Base-by-base conservation (phyloP, 805 yeast genomes). In the Kodamaea hsintzibuensis region DNA sequence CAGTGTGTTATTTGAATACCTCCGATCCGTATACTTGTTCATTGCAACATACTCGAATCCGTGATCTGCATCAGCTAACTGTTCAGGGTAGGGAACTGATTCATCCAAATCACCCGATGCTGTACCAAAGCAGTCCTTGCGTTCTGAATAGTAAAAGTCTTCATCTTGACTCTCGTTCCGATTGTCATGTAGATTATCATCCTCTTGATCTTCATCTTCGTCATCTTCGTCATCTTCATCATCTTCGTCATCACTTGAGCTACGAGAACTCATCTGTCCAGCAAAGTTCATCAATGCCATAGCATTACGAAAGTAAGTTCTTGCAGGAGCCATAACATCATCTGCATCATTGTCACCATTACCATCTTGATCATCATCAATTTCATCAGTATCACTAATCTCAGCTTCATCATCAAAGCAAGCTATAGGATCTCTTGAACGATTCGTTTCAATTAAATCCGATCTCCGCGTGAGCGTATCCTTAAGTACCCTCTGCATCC, bases 1-100 rank as follows among this genome's bases (percentile, higher is more conserved):
- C 16, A 19, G 44, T 19, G 58, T 51, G 25, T 57, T 57, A 38
- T 58, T 60, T 5, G 60, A 50, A 43, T 53, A 57, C 38, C 61
- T 47, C 14, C 62, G 37, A 35, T 61, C 63, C 1, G 53, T 52
- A 35, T 49, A 16, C 46, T 53, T 52, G 43, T 52, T 50, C 16
- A 51, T 14, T 10, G 60, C 53, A 6, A 57, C 55, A 50, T 57
- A 60, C 42, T 59, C 58, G 54, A 54, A 50, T 12, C 16, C 19
- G 25, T 16, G n/a, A 25, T 51, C 54, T 3, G 19, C 19, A 10
- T 52, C 46, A 3, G 16, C 17, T 14, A 18, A 5, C 16, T 10
- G 13, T 30, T n/a, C 44, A n/a, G 35, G 4, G 1, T 35, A 25
- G 17, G 12, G n/a, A 4, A 18, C 6, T n/a, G 25, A 12, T 1